These are phyloP conservation scores for Russula sp. DNA, from an alignment of 768 basidiomycete genomes.

Conservation along the genomic window DNA sequence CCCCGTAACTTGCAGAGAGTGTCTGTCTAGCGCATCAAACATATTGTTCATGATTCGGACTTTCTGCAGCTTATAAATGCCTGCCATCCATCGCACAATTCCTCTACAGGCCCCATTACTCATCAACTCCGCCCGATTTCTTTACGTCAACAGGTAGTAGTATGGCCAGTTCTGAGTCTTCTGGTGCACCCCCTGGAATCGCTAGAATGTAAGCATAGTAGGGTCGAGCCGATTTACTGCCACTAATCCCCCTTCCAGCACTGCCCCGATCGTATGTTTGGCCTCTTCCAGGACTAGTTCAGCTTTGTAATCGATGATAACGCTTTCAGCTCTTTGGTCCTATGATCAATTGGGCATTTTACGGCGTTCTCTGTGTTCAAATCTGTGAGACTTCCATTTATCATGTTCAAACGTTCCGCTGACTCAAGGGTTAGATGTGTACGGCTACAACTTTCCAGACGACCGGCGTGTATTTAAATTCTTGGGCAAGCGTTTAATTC, in stretches of 20 bases:
- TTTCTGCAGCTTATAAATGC: neutral
- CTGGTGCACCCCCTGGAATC: neutral
- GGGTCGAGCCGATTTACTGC: neutral
- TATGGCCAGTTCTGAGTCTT: neutral
- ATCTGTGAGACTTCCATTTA: neutral
- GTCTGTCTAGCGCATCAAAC: neutral
- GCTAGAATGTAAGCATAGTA: neutral
- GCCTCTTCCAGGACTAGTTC: neutral
- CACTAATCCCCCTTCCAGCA: neutral
- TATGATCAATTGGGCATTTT: slow-evolving; percentile 4
- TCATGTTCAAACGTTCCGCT: neutral
- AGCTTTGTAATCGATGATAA: neutral
- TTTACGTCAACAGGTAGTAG: neutral
- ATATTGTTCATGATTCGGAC: neutral
- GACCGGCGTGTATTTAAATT: neutral
- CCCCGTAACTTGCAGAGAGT: neutral
- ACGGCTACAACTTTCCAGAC: slow-evolving; percentile 12
- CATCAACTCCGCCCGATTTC: neutral
- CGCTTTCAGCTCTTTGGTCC: slow-evolving; percentile 2
- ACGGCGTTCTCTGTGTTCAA: slow-evolving; percentile 5
- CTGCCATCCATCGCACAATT: neutral
- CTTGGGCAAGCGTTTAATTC: neutral
- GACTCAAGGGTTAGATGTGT: slow-evolving; percentile 1
- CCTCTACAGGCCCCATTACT: neutral
- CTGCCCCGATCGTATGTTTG: slow-evolving; percentile 5